Base-by-base conservation (phyloP, 2,329 filamentous ascomycete genomes). In the Colletotrichum ledebouriae region DNA sequence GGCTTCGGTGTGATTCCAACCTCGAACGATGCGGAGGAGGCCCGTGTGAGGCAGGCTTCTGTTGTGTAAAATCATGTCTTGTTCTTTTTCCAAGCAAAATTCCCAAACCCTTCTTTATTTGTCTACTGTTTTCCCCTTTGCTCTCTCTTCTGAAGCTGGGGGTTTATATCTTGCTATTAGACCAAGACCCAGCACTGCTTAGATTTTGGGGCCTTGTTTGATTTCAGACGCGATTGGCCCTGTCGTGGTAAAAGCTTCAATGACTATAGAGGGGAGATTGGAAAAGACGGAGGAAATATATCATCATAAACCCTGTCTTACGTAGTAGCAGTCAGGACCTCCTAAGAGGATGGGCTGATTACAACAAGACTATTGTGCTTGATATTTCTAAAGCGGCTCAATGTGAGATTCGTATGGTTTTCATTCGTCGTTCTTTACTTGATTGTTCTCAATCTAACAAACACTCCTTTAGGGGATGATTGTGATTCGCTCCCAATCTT, bases 1-100 rank as follows among this genome's bases (percentile, higher is more conserved):
- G 89, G 89, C 1, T 92, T 92, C 74, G 87, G 83, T 58, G 80
- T 86, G 2, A 75, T 81, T 4, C 74, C 77, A 0, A 82, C 77
- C 15, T 75, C 73, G 22, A 72, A 73, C 2, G 83, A 82, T 67
- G 77, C 79, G 2, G 79, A 83, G 50, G 84, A 83, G 68, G 85
- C 83, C 4, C 78, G 81, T 60, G 82, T 87, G 10, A 78, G 82
- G 25, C 71, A 71, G 49, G 61, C 63, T 59, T 41, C 69, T 37
- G 49, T 29, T 29, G 65, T 49, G 57, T 69, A 57, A 46, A 39
- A 29, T 20, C 22, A 39, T 10, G 15, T 22, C 11, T 29, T 29
- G 29, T 29, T 29, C 17, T 9, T 11, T 34, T 37, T 52, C 20
- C 20, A 50, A 50, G 22, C n/a, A 52, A 33, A 29, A 52, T 5